Conservation (phyloP, 441 rosid genomes). For the Populus hybrid region DNA sequence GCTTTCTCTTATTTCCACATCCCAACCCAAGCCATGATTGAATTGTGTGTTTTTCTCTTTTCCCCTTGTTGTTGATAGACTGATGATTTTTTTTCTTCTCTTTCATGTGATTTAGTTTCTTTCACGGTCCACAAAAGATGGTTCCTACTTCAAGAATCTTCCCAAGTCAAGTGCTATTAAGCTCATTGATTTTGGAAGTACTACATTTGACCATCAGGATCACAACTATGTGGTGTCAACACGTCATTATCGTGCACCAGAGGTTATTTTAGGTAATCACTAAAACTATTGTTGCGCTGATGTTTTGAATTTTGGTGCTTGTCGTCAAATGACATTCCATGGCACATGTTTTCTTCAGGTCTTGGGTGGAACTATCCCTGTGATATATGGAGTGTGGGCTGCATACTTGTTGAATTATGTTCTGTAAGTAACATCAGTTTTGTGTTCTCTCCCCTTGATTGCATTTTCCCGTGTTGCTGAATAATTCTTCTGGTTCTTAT, state of each 20-base stretch:
- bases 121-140: slow-evolving; percentile 73
- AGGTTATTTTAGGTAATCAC: slow-evolving; percentile 74
- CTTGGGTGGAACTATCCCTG: slow-evolving; percentile 96
- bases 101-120: slow-evolving; percentile 39
- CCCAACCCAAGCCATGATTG: not conserved
- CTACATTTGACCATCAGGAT: slow-evolving; percentile 81
- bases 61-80: not conserved
- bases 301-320: slow-evolving; percentile 3
- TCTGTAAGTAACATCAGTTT: slow-evolving; percentile 53
- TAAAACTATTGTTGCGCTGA: not conserved
- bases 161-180: slow-evolving; percentile 95
- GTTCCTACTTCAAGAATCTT: slow-evolving; percentile 69
- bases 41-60: not conserved
- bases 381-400: slow-evolving; percentile 93
- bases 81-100: not conserved
- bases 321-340: not conserved
- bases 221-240: slow-evolving; percentile 90
- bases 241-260: slow-evolving; percentile 93
- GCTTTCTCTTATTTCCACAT: not conserved
- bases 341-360: slow-evolving; percentile 40
- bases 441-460: not conserved
- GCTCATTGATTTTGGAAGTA: slow-evolving; percentile 96
- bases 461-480: not conserved
- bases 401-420: slow-evolving; percentile 91
- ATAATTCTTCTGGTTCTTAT: not conserved